A percentile compares a stretch with the other conserved stretches of the same genome.
Evolutionary conservation across 2,329 filamentous ascomycete genomes (phyloP).

Genomic region (Hypoxylon sp.): DNA sequence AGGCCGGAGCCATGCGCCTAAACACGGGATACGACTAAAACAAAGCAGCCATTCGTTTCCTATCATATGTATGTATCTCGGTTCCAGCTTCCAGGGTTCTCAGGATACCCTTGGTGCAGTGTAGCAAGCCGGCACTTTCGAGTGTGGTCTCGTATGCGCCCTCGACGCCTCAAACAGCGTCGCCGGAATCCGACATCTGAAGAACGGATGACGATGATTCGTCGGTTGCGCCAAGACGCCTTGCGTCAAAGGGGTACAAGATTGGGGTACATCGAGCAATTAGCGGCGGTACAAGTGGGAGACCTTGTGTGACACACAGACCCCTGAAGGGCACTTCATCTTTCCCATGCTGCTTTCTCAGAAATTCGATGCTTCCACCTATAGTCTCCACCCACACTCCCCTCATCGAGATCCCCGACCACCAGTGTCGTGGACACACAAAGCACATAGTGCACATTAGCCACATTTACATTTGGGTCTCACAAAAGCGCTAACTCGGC

Average conservation of each 20-base stretch:
- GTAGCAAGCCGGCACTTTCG: slow-evolving; percentile 14
- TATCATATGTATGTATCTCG: slow-evolving; percentile 1
- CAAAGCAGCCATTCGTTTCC: slow-evolving; percentile 7
- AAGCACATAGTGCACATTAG: slow-evolving; percentile 42
- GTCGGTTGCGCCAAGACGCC: slow-evolving; percentile 26
- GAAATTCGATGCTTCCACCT: slow-evolving; percentile 50
- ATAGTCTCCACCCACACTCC: slow-evolving; percentile 33
- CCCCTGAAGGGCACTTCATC: slow-evolving; percentile 50
- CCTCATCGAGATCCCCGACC: slow-evolving; percentile 51
- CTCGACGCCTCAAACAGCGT: slow-evolving; percentile 22
- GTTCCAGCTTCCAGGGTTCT: slow-evolving; percentile 25
- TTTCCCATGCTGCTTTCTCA: slow-evolving; percentile 49
- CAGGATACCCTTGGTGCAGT: slow-evolving; percentile 38
- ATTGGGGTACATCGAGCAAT: slow-evolving; percentile 36
- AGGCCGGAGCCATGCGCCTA: slow-evolving; percentile 1
- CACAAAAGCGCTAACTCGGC: slow-evolving; percentile 40
- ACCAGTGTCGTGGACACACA: slow-evolving; percentile 42
- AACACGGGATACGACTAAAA: slow-evolving; percentile 5
- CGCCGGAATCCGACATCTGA: slow-evolving; percentile 11
- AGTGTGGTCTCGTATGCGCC: slow-evolving; percentile 4
- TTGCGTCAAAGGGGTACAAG: slow-evolving; percentile 30
- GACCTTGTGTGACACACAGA: slow-evolving; percentile 44
- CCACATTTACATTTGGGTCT: slow-evolving; percentile 36
- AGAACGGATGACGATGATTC: slow-evolving; percentile 28
- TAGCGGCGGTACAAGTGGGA: slow-evolving; percentile 46